Evolutionary conservation across 2,329 filamentous ascomycete genomes (phyloP).

Genomic region (Mariannaea elegans): DNA sequence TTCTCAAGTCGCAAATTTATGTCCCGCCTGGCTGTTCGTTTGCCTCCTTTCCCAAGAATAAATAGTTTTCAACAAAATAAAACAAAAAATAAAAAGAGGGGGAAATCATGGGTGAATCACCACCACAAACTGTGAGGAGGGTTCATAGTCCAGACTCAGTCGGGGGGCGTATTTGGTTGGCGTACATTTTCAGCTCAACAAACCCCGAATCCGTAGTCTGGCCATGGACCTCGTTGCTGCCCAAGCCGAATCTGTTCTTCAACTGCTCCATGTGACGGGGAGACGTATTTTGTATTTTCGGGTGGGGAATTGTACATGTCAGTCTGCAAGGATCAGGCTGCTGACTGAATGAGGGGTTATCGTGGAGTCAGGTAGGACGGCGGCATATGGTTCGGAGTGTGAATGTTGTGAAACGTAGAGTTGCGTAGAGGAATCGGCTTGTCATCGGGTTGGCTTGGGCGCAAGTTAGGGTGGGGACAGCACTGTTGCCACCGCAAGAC

Average conservation of each 20-base stretch:
- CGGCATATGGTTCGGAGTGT: conserved; percentile 20
- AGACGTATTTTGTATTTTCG: conserved; percentile 14
- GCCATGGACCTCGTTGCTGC: conserved; percentile 14
- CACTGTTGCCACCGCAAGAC: conserved; percentile 20
- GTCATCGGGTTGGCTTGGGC: conserved; percentile 22
- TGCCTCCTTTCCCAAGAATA: conserved; percentile 38
- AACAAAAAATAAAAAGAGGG: conserved; percentile 28
- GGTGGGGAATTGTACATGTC: background rate
- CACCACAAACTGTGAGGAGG: too few species aligned
- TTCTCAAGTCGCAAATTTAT: conserved; percentile 24
- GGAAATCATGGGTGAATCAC: background rate
- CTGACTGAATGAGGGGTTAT: conserved; percentile 13
- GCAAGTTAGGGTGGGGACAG: conserved; percentile 28
- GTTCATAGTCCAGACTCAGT: background rate
- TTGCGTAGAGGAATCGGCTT: conserved; percentile 27
- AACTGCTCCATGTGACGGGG: conserved; percentile 28
- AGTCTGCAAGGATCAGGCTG: conserved; percentile 13
- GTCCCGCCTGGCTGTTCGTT: conserved; percentile 32
- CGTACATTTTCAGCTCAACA: background rate
- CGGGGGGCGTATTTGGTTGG: background rate
- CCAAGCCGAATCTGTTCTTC: conserved; percentile 23
- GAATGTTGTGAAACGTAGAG: conserved; percentile 25
- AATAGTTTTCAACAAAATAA: conserved; percentile 37
- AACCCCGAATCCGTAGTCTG: background rate
- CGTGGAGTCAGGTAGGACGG: conserved; percentile 18